Base-by-base conservation (phyloP, 78 protist genomes). In the Chrysochromulina parva region DNA sequence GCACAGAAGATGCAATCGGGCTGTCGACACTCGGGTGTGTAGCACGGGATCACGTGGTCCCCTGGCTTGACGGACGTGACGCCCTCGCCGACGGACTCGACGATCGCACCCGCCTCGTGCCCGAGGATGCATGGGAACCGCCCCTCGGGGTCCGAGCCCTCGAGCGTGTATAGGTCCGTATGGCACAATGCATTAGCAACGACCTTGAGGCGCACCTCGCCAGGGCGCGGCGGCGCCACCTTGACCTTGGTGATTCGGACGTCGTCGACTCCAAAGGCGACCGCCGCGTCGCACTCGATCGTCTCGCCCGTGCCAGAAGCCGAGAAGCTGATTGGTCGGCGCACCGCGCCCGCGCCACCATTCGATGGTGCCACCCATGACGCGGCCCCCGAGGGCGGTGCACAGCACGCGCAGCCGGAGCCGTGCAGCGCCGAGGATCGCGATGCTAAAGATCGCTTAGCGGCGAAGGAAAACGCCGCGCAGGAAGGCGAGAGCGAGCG, bases 71-170 rank as follows among this genome's bases (percentile, higher is more conserved):
- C 47, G 22, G 3, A 0, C 2, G 65, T 53, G 13, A 48, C 60
- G 73, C 55, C 60, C 67, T 48, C 55, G 7, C 76, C 59, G 2
- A 85, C 89, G 26, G 60, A 52, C 67, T 48, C 67, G 14, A 85
- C 89, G 54, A 85, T 11, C 16, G 69, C 66, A 3, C 69, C 66
- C 16, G 58, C 92, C 52, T 89, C 92, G 54, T 89, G 92, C 28
- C 92, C 92, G 2, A 89, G 69, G 4, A 89, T 89, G 67, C 84
- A 89, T 7, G 92, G 92, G 71, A 89, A 89, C n/a, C 69, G 73
- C 22, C 92, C 92, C 50, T 89, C 92, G 6, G 92, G 92, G 48
- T 89, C 92, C 19, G 76, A 47, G 5, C 92, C 92, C 9, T 22
- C 52, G n/a, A 89, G 69, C 20, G 92, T 73, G 85, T 71, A 89